A percentile compares a stretch with the other conserved stretches of the same genome.
phyloP scores from a whole-genome alignment of 225 moss, liverwort and hornwort genomes.

The Ulota crispa region DNA sequence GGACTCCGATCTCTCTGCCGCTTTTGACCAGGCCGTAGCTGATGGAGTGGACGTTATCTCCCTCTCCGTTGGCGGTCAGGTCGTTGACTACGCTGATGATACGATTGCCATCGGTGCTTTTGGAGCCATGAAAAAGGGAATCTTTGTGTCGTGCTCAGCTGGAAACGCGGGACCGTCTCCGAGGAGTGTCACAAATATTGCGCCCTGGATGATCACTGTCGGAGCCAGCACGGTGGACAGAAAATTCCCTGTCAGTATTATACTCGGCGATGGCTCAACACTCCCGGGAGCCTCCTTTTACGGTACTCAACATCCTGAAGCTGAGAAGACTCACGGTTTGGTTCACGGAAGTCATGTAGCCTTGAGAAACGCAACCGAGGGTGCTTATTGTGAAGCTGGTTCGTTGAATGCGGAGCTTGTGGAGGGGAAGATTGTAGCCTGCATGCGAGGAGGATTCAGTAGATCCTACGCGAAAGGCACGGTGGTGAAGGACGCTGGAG shows the following conservation, averaged over 20 bases:
- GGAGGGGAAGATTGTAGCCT: slow-evolving; percentile 68
- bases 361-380: background rate
- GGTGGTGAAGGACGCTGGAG: slow-evolving; percentile 41
- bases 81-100: slow-evolving; percentile 40
- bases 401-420: slow-evolving; percentile 55
- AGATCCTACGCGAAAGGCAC: slow-evolving; percentile 55
- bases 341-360: slow-evolving; percentile 22
- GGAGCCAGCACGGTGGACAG: slow-evolving; percentile 75
- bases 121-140: slow-evolving; percentile 63
- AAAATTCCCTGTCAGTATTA: slow-evolving; percentile 56
- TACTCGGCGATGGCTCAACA: slow-evolving; percentile 43
- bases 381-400: slow-evolving; percentile 30
- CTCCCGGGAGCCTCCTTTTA: slow-evolving; percentile 28
- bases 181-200: slow-evolving; percentile 56
- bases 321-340: slow-evolving; percentile 1
- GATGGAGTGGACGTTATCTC: slow-evolving; percentile 92
- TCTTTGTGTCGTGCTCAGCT: slow-evolving; percentile 73
- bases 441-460: slow-evolving; percentile 49
- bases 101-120: slow-evolving; percentile 65
- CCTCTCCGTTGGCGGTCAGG: slow-evolving; percentile 58
- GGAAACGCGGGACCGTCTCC: slow-evolving; percentile 65
- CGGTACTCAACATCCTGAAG: slow-evolving; percentile 19
- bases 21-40: slow-evolving; percentile 54
- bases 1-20: slow-evolving; percentile 36
- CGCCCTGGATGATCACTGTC: slow-evolving; percentile 87